Evolutionary conservation across 192 early-diverging fungal species (phyloP), one percentile per base, ranked within the genome.

Genomic region (Geranomyces michiganensis): DNA sequence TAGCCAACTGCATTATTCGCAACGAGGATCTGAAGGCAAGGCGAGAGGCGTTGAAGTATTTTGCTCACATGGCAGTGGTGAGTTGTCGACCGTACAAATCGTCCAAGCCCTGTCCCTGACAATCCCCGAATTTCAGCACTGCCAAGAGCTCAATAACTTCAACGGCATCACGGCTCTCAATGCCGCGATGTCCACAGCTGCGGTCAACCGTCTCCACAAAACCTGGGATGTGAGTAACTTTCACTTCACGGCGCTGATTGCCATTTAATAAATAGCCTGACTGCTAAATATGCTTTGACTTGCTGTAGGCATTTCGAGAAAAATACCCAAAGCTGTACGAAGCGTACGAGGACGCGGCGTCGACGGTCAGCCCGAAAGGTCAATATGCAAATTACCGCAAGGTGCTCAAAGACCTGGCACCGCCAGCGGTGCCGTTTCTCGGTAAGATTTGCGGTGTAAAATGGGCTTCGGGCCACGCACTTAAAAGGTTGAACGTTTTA

Each of bases 301-400:
- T 17, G 19, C 32, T 44, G 21, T 32, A 78, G 70, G 67, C 72
- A 14, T 76, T 85, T 26, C 56, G 29, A 3, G 80, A 84, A 45
- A 76, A 81, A 49, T 76, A 72, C 55, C 77, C 77, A 13, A 77
- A 79, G 48, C 55, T 80, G 7, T 56, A 51, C 41, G 77, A 79
- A 31, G 79, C 78, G 15, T 85, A 82, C 65, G 70, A 78, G 47
- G 72, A 79, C 44, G 61, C 79, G 0, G 70, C 72, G 15, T 72
- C 68, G 19, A 15, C 79, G 7, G 82, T 87, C 27, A 82, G 81
- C 62, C 84, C 86, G 4, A 82, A 81, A 61, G 79, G 72, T 12
- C 86, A 87, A 62, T 87, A 87, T 64, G 73, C 85, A 1, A 86
- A 81, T 56, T 87, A 87, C 61, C 73, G 86, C 48, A 85, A 83